These are phyloP conservation scores for Aleurites moluccanus DNA, from an alignment of 441 rosid species.

Conservation along the genomic window DNA sequence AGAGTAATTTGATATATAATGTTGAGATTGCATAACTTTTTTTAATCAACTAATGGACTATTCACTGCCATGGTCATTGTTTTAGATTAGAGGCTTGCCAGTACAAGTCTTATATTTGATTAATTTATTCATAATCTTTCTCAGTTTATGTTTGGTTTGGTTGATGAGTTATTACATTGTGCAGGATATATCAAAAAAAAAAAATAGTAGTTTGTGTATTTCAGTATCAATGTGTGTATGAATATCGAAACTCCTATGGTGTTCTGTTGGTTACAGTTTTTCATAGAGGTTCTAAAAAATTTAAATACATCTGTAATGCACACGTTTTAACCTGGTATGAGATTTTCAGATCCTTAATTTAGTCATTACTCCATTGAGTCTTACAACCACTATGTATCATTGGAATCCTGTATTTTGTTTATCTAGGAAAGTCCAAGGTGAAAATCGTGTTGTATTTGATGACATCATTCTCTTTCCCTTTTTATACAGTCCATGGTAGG, in stretches of 20 bases:
- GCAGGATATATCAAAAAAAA: background rate
- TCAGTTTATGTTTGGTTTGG: background rate
- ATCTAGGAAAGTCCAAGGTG: background rate
- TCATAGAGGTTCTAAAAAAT: background rate
- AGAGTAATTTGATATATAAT: background rate
- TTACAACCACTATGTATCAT: background rate
- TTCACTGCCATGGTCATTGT: background rate
- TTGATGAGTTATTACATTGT: background rate
- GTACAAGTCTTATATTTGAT: background rate
- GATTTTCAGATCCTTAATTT: background rate
- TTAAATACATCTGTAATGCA: background rate
- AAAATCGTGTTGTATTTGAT: background rate
- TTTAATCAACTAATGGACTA: background rate
- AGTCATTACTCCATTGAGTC: background rate
- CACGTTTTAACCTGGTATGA: background rate
- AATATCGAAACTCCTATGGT: background rate
- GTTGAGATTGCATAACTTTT: background rate
- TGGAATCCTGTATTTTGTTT: background rate
- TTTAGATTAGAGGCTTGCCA: background rate
- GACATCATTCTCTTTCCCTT: background rate
- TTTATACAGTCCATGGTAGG: background rate
- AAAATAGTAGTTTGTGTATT: background rate
- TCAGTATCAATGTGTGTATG: no score
- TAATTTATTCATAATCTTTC: background rate
- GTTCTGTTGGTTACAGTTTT: background rate